Conservation (phyloP, 768 basidiomycete species). For the Fomitopsis pulvina region DNA sequence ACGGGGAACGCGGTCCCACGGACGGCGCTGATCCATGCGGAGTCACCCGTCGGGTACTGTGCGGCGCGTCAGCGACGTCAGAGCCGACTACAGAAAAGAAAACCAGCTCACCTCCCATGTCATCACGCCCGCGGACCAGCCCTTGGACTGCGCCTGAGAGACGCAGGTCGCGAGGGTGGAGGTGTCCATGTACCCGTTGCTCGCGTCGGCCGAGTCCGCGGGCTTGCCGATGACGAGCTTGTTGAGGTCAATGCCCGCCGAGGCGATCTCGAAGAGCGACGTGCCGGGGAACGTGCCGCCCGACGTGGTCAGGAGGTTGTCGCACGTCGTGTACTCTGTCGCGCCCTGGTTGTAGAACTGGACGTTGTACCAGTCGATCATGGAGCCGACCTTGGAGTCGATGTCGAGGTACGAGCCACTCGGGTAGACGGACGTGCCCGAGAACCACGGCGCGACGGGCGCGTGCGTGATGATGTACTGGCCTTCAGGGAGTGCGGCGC, state of each 20-base stretch:
- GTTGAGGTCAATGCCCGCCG: constrained; percentile 46
- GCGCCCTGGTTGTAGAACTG: constrained; percentile 36
- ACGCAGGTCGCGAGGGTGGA: constrained; percentile 52
- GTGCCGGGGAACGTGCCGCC: constrained; percentile 36
- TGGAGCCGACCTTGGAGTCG: constrained; percentile 41
- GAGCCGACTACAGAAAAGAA: not conserved
- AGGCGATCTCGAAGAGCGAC: constrained; percentile 44
- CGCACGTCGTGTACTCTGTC: constrained; percentile 32
- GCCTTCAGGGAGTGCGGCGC: constrained; percentile 38
- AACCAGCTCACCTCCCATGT: constrained; percentile 28
- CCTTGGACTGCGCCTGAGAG: constrained; percentile 44
- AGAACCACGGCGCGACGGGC: constrained; percentile 45
- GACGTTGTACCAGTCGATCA: constrained; percentile 51
- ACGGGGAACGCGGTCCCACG: constrained; percentile 25
- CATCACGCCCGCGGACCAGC: constrained; percentile 51
- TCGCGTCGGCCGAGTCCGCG: constrained; percentile 35
- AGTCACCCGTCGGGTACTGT: constrained; percentile 30
- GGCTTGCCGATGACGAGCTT: constrained; percentile 80
- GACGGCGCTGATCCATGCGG: constrained; percentile 30
- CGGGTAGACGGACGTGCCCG: constrained; percentile 17
- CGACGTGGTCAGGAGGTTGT: constrained; percentile 32
- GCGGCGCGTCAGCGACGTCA: not conserved
- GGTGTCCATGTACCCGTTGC: constrained; percentile 50
- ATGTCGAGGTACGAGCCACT: constrained; percentile 51
- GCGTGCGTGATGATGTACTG: constrained; percentile 50